phyloP scores from a whole-genome alignment of 169 alveolate species.

The Miamiensis avidus region DNA sequence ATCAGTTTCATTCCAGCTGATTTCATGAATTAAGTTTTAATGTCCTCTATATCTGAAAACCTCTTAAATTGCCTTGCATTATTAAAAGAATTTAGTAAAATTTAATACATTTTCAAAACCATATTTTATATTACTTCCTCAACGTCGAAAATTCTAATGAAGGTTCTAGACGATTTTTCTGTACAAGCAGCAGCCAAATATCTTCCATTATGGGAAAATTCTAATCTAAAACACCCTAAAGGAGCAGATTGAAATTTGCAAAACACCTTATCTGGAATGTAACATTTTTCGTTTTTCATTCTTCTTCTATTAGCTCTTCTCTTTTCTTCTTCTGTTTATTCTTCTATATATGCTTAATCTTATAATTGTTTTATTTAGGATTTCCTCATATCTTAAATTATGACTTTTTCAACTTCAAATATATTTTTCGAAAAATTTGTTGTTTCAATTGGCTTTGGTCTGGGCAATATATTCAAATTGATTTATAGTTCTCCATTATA shows the following conservation, averaged over 20 bases:
- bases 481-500: slow-evolving; percentile 32
- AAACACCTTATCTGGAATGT: slow-evolving; percentile 53
- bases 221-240: slow-evolving; percentile 75
- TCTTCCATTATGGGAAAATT: slow-evolving; percentile 72
- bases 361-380: slow-evolving; percentile 20
- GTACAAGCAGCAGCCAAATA: slow-evolving; percentile 80
- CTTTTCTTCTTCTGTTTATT: slow-evolving; percentile 32
- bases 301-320: slow-evolving; percentile 54
- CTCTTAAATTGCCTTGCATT: slow-evolving; percentile 27
- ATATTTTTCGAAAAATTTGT: slow-evolving; percentile 61
- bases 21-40: slow-evolving; percentile 76
- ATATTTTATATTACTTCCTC: slow-evolving; percentile 37
- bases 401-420: slow-evolving; percentile 56
- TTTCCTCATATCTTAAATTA: not conserved
- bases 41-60: slow-evolving; percentile 63
- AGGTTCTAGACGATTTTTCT: slow-evolving; percentile 56
- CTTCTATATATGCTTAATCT: slow-evolving; percentile 31
- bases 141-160: slow-evolving; percentile 72
- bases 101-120: not conserved
- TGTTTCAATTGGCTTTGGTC: slow-evolving; percentile 51
- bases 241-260: slow-evolving; percentile 67
- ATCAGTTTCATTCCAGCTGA: slow-evolving; percentile 69
- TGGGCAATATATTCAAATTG: not conserved
- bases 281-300: slow-evolving; percentile 55
- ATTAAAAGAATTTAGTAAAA: not conserved